phyloP scores from a whole-genome alignment of 1,139 yeast species.

The Nakaseomyces bracarensis region DNA sequence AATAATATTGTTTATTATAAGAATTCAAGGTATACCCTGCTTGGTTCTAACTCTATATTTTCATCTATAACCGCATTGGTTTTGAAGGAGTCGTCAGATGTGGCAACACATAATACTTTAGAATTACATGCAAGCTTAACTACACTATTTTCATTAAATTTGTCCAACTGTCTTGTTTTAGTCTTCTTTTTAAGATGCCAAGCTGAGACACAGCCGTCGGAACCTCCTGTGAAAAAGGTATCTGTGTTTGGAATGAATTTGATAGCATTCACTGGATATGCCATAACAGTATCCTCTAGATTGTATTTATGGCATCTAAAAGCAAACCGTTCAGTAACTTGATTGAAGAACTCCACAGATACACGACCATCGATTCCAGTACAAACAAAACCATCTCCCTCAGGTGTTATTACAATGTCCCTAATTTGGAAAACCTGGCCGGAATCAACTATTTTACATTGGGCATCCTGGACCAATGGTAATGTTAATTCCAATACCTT shows the following conservation, averaged over 20 bases:
- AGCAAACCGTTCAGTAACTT: slow-evolving; percentile 55
- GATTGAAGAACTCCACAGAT: slow-evolving; percentile 65
- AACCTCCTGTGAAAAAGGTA: slow-evolving; percentile 66
- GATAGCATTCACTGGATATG: slow-evolving; percentile 69
- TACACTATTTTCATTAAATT: slow-evolving; percentile 42
- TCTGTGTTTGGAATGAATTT: slow-evolving; percentile 42
- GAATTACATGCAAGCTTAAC: slow-evolving; percentile 40
- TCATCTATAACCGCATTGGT: slow-evolving; percentile 26
- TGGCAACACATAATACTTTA: slow-evolving; percentile 46
- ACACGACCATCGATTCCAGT: slow-evolving; percentile 86
- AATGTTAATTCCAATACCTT: slow-evolving; percentile 46
- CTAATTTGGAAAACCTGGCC: slow-evolving; percentile 69
- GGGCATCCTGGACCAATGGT: slow-evolving; percentile 43
- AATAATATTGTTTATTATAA: not conserved
- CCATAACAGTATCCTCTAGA: slow-evolving; percentile 47
- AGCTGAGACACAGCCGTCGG: slow-evolving; percentile 65
- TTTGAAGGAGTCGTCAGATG: slow-evolving; percentile 53
- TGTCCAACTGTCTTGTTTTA: slow-evolving; percentile 50
- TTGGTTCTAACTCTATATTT: slow-evolving; percentile 20
- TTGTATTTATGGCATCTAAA: slow-evolving; percentile 69
- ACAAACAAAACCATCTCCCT: slow-evolving; percentile 59
- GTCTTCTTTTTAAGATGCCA: slow-evolving; percentile 58
- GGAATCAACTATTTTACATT: slow-evolving; percentile 52
- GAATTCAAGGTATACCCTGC: slow-evolving; percentile 20
- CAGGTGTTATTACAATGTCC: slow-evolving; percentile 50